These are phyloP conservation scores for Xylaria hypoxylon DNA, from an alignment of 2,329 filamentous ascomycete genomes.

Conservation along the genomic window DNA sequence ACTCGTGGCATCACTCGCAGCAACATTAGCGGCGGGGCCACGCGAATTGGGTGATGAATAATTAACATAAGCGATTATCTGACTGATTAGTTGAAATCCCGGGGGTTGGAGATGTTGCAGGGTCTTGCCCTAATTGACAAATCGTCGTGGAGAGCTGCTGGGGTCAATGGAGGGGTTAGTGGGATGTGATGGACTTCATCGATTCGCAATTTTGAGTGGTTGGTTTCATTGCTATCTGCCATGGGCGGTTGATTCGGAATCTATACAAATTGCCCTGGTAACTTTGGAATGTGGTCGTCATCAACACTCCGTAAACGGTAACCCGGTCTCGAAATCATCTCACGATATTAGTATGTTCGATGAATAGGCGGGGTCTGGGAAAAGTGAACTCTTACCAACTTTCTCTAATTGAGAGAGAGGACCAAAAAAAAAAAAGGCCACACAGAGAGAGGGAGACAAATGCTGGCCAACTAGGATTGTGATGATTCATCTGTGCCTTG, in stretches of 20 bases:
- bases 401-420: not conserved
- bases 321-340: constrained; percentile 3
- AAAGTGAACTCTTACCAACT: not conserved
- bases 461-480: constrained; percentile 17
- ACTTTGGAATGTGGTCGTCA: constrained; percentile 3
- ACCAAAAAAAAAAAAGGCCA: not conserved
- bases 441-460: constrained; percentile 2
- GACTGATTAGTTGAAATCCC: constrained; percentile 19
- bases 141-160: constrained; percentile 18
- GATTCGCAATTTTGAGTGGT: constrained; percentile 10
- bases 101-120: constrained; percentile 33
- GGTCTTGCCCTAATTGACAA: constrained; percentile 36
- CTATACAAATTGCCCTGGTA: not conserved
- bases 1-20: constrained; percentile 36
- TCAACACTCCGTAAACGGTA: constrained; percentile 2
- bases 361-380: constrained; percentile 6
- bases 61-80: constrained; percentile 20
- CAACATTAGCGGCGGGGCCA: constrained; percentile 10
- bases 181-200: constrained; percentile 27
- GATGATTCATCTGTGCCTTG: constrained; percentile 31
- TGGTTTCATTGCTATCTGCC: constrained; percentile 15
- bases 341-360: constrained; percentile 7
- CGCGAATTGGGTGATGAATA: constrained; percentile 17
- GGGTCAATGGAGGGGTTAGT: constrained; percentile 16
- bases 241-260: constrained; percentile 1